Base-by-base conservation (phyloP, 345 rosid genomes). In the Gynandropsis gynandra region DNA sequence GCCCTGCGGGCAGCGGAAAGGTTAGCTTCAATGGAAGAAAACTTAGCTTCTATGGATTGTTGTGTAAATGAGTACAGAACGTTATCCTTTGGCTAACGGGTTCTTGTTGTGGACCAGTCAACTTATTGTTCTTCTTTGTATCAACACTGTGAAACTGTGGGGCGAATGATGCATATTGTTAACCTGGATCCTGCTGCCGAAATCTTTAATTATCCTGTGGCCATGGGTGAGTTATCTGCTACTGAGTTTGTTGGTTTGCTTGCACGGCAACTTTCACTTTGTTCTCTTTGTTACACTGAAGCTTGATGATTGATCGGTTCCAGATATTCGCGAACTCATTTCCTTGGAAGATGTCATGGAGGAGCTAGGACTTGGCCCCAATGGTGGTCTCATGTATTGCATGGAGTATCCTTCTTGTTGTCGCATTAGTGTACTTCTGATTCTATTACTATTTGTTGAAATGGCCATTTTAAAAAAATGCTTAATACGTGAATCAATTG, bases 151-250 rank as follows among this genome's bases (percentile, higher is more conserved):
- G 76, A 84, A 66, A 70, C 85, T 2, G 16, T 73, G 13, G 80
- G 82, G 35, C 74, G 86, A 52, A 70, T 92, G 7, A 74, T 87
- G 42, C 65, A 82, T 66, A 56, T 84, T 33, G 89, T 87, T 50
- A 84, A 92, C 72, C 69, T 87, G 13, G 95, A 92, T 73, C 96
- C 98, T 56, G 95, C 96, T 39, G 98, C 95, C 0, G 98, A 87
- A 56, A 73, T 69, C 59, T 87, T 87, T 50, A 80, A 87, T 47
- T 87, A 92, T 71, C 98, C 95, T 35, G 87, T 92, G 24, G 89
- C 89, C 54, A 75, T 81, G 78, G 87, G 98, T 87, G 61, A 70
- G 73, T 69, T 24, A 44, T 42, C 8, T 54, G 16, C 15, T 39
- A 0, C 10, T 45, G 14, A 6, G 8, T 27, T 4, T 46, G 37